These are phyloP conservation scores for Lactarius quietus DNA, from an alignment of 768 basidiomycete species.

Conservation along the genomic window DNA sequence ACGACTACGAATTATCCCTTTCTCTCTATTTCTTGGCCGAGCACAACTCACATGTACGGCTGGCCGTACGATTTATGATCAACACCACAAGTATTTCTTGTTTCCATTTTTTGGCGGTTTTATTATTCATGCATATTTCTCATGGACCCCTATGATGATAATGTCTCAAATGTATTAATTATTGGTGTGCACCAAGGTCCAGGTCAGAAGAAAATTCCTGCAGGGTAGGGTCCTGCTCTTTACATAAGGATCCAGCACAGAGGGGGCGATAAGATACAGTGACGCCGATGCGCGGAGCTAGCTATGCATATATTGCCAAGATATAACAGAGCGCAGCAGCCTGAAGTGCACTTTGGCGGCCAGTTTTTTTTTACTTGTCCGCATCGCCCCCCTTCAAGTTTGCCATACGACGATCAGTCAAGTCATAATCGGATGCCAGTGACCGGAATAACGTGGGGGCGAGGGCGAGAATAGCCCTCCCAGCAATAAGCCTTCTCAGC, in stretches of 20 bases:
- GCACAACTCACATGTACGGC: background rate
- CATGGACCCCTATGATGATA: background rate
- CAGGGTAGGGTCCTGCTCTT: background rate
- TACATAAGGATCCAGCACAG: background rate
- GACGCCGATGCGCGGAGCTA: background rate
- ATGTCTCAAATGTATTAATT: background rate
- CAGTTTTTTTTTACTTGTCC: background rate
- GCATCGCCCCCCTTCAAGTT: background rate
- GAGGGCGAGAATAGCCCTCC: background rate
- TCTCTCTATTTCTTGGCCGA: background rate
- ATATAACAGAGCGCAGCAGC: background rate
- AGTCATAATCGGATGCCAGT: background rate
- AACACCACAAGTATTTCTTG: background rate
- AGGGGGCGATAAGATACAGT: background rate
- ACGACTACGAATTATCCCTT: slow-evolving; percentile 5
- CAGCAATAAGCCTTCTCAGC: background rate
- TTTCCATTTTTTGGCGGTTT: background rate
- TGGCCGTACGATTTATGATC: background rate
- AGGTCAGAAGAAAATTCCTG: background rate
- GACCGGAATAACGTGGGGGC: background rate
- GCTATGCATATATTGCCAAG: background rate
- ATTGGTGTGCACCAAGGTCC: background rate
- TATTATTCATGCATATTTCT: background rate
- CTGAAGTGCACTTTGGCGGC: background rate
- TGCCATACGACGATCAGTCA: background rate